These are phyloP conservation scores for Pistacia vera DNA, from an alignment of 345 rosid genomes.

Conservation along the genomic window DNA sequence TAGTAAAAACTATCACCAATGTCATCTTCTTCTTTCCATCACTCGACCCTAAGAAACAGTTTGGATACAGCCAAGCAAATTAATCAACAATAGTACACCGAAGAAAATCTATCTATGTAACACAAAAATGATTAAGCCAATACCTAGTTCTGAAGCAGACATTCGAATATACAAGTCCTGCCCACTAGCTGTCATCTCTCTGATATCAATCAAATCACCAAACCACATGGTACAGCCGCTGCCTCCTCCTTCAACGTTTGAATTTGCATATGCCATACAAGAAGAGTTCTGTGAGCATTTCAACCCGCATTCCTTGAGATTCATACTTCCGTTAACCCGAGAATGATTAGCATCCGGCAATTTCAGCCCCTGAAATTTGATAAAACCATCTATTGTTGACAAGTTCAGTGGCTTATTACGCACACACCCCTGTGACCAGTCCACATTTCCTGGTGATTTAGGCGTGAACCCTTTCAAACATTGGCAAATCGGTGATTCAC, in stretches of 20 bases:
- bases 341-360: constrained; percentile 33
- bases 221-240: constrained; percentile 43
- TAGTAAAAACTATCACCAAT: neutral
- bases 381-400: constrained; percentile 34
- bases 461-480: constrained; percentile 21
- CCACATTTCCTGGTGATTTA: constrained; percentile 4
- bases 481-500: constrained; percentile 6
- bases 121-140: neutral
- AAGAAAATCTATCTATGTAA: neutral
- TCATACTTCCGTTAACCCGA: constrained; percentile 18
- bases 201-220: constrained; percentile 37
- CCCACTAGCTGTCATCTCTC: constrained; percentile 35
- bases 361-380: constrained; percentile 27
- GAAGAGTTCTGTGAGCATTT: constrained; percentile 40
- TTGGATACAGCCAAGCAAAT: neutral
- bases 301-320: constrained; percentile 28
- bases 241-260: constrained; percentile 29
- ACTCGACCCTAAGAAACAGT: neutral
- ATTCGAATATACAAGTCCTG: constrained; percentile 43
- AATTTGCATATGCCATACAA: constrained; percentile 38
- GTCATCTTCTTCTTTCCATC: neutral
- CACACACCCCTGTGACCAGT: constrained; percentile 31
- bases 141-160: constrained; percentile 52
- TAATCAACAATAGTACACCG: neutral
- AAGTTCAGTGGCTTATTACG: constrained; percentile 35